Evolutionary conservation across 164 flowering plant species (phyloP).

Genomic region (Vitis amurensis): DNA sequence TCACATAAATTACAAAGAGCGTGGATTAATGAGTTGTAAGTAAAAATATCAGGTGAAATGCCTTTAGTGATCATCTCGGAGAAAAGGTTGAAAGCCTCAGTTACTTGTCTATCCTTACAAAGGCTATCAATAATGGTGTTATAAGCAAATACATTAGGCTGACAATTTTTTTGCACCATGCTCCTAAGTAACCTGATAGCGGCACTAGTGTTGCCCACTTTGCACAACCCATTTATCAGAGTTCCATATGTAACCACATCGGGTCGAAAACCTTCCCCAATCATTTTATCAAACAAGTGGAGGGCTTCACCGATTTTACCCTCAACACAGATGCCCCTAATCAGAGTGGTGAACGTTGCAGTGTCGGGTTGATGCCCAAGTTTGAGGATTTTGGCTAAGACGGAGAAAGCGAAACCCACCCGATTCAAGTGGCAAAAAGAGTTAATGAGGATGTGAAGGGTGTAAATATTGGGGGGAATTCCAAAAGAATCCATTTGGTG

Average conservation of each 20-base stretch:
- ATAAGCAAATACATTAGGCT: too few species aligned
- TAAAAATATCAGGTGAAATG: too few species aligned
- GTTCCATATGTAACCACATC: conserved; percentile 4
- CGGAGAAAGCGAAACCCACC: conserved; percentile 7
- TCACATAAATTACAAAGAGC: neutral
- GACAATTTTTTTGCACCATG: neutral
- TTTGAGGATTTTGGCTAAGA: neutral
- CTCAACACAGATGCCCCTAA: conserved; percentile 9
- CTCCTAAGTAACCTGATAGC: conserved; percentile 1
- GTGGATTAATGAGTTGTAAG: too few species aligned
- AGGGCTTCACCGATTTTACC: neutral
- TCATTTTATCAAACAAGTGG: conserved; percentile 1
- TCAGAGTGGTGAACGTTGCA: neutral
- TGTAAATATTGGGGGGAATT: neutral
- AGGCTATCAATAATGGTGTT: conserved; percentile 7
- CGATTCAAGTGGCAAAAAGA: conserved; percentile 10
- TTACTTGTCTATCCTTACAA: conserved; percentile 2
- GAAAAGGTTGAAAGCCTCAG: conserved; percentile 1
- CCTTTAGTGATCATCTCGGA: neutral
- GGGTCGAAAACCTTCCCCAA: neutral
- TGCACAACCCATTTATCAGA: conserved; percentile 20
- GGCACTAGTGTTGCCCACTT: neutral
- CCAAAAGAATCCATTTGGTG: neutral
- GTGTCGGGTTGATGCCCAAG: conserved; percentile 1
- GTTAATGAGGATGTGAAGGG: conserved; percentile 1